Base-by-base conservation (phyloP, 2,329 filamentous ascomycete species). In the Ophiosphaerella narmari region DNA sequence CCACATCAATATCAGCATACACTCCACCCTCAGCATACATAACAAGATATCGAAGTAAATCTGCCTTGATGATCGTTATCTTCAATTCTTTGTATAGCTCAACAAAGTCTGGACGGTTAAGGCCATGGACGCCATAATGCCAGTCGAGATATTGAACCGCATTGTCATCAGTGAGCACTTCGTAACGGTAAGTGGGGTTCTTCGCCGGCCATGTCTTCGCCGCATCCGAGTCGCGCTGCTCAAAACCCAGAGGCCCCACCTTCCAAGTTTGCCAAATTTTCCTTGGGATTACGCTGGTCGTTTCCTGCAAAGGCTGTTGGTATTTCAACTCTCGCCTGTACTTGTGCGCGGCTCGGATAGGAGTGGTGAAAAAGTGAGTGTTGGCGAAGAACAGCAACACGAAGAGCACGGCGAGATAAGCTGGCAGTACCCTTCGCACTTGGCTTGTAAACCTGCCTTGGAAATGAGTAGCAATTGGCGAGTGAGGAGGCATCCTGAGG, bases 211-310 rank as follows among this genome's bases (percentile, higher is more conserved):
- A 90, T 1, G 85, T 85, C 57, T 80, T 80, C 8, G 87, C 86
- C 0, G 78, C 78, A 21, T 78, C 73, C 29, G 82, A 75, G 61
- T 90, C 86, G 44, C 83, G 79, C 61, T 85, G 79, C 55, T 88
- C 86, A 63, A 89, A 89, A 2, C 78, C 77, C 31, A 89, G 75
- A 2, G 87, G 84, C 54, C 86, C 81, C 24, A 86, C 81, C 68
- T 89, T 90, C 87, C 87, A 90, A 0, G 84, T 87, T 71, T 90
- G 87, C 87, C 87, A 90, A 58, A 90, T 87, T 72, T 90, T 90
- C 47, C 79, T 5, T 80, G 87, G 60, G 85, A 90, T 60, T 46
- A 66, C 43, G 50, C 55, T 53, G 37, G 52, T 57, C 24, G 62
- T 44, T 5, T 53, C 21, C 39, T 71, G 65, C 12, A 68, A 46